These are phyloP conservation scores for Lachnellula hyalina DNA, from an alignment of 2,329 filamentous ascomycete genomes.

Conservation along the genomic window DNA sequence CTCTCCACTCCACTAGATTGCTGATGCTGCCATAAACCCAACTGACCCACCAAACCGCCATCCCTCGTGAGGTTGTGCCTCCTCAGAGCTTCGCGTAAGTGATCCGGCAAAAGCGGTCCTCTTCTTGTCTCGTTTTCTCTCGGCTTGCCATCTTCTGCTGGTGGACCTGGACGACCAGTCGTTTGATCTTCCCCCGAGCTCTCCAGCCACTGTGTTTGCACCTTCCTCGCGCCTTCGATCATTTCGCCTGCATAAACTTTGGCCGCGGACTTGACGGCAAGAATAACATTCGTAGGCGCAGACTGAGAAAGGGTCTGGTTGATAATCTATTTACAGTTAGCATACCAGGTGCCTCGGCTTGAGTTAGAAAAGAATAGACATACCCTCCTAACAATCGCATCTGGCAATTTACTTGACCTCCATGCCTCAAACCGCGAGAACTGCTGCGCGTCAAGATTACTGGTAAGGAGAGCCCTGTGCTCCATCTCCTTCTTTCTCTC, in stretches of 20 bases:
- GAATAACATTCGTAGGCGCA: slow-evolving; percentile 66
- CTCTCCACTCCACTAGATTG: slow-evolving; percentile 54
- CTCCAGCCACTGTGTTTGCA: slow-evolving; percentile 67
- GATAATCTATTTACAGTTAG: slow-evolving; percentile 48
- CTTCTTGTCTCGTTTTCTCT: slow-evolving; percentile 36
- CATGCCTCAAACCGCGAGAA: slow-evolving; percentile 66
- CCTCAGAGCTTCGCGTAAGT: slow-evolving; percentile 67
- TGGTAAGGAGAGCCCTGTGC: slow-evolving; percentile 55
- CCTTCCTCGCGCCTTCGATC: slow-evolving; percentile 63
- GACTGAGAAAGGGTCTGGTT: slow-evolving; percentile 79
- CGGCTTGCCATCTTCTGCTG: slow-evolving; percentile 28
- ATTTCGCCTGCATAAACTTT: slow-evolving; percentile 75
- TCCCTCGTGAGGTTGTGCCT: slow-evolving; percentile 60
- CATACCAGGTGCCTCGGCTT: neutral
- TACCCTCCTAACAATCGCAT: slow-evolving; percentile 64
- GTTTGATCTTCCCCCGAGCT: slow-evolving; percentile 51
- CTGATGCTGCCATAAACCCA: slow-evolving; percentile 57
- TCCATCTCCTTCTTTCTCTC: slow-evolving; percentile 59
- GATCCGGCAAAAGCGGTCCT: slow-evolving; percentile 65
- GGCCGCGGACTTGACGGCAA: slow-evolving; percentile 69
- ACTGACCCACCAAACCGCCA: slow-evolving; percentile 52
- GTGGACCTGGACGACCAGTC: slow-evolving; percentile 43
- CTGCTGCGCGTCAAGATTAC: slow-evolving; percentile 61
- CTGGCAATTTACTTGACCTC: slow-evolving; percentile 62
- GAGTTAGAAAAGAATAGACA: slow-evolving; percentile 22